Base-by-base conservation (phyloP, 192 early-diverging fungal species). In the Coemansia sp. region DNA sequence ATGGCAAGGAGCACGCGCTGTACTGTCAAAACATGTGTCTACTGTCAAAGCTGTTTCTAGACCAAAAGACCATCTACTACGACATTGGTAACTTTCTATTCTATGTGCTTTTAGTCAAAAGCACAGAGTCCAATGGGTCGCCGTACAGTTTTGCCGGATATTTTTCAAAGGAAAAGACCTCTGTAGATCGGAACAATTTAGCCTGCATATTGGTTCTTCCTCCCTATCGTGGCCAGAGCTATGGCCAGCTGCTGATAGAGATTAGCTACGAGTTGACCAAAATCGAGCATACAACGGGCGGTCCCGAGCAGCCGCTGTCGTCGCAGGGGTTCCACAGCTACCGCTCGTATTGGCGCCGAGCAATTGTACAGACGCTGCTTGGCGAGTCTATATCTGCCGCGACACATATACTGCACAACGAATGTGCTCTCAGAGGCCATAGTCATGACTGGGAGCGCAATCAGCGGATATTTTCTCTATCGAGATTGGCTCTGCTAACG, bases 11-110 rank as follows among this genome's bases (percentile, higher is more conserved):
- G 63, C 85, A 95, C 65, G 95, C 93, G 90, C 80, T 96, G 7
- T 99, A 95, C 74, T 96, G 95, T 73, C 97, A 99, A 69, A 98
- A 97, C 76, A 77, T 99, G 24, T 97, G 94, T 49, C 82, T 99
- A 18, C 72, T 99, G 63, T 92, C 94, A 41, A 99, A 98, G 75
- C 85, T 96, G 75, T 99, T 98, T 79, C 78, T 99, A 52, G 97
- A 99, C 75, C 93, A 97, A 87, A 99, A 99, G 76, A 96, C 95
- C 1, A 85, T 98, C 12, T 98, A 93, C 65, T 99, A 95, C 74
- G 97, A 98, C 66, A 88, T 96, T 18, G 93, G 95, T 57, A 87
- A 92, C 5, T 99, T 98, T 69, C 72, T 95, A n/a, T 99, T 99
- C 72, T 99, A 97, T 74, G 86, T 98, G 0, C 79, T 99, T 65